Base-by-base conservation (phyloP, 2,329 filamentous ascomycete species). In the Tolypocladium cylindrosporum region DNA sequence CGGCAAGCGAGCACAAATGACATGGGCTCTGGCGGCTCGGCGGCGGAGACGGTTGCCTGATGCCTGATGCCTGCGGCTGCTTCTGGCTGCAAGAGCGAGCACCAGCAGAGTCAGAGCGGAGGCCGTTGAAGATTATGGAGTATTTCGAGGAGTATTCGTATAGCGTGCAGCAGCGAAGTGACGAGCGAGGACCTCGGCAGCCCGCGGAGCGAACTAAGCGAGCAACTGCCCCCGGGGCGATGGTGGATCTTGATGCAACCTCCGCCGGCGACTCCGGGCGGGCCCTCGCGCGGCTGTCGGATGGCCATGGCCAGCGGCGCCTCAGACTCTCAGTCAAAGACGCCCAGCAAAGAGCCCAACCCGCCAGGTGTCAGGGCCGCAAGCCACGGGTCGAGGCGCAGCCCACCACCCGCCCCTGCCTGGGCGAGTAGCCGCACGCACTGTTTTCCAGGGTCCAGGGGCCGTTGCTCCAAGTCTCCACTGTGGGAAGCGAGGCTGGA, bases 201-300 rank as follows among this genome's bases (percentile, higher is more conserved):
- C 9, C 11, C 43, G 43, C 21, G 34, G 11, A 36, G 10, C 27
- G 34, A 24, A 40, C 36, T 10, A 24, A 40, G 53, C 21, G n/a
- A 27, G 39, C 14, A 14, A 13, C 53, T 37, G 36, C 21, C 21
- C 39, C 21, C 39, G 53, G 6, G 52, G 41, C 21, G 27, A 40
- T n/a, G 53, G 24, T 31, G 39, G 37, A 14, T 6, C 7, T 27
- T 3, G 37, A 27, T 21, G 34, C 51, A 36, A 54, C 65, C 60
- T 65, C 62, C 64, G 61, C 64, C 66, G 66, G 66, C 64, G 61
- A 67, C 65, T 65, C 65, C 53, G 53, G 37, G 39, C 40, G 39
- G 53, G 53, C 16, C 53, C n/a, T 41, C 16, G 39, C 24, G 53
- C 53, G 53, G 53, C 37, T 41, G 53, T 41, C 53, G 53, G 37